phyloP scores from a whole-genome alignment of 495 filamentous ascomycete species.

The Aspergillus baeticus region DNA sequence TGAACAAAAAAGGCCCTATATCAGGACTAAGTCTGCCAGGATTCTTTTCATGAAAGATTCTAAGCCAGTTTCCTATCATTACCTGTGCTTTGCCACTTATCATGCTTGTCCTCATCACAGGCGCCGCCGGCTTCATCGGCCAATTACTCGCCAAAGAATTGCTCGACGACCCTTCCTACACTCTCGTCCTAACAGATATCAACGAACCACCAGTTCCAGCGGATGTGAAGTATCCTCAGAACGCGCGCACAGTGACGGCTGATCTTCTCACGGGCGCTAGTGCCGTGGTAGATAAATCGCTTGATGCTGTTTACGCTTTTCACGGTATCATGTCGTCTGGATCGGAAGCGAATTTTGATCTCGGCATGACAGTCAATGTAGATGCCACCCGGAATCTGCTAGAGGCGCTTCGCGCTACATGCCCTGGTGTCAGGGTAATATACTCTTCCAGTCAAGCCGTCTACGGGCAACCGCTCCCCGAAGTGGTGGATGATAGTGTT shows the following conservation, averaged over 20 bases:
- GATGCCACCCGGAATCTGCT: constrained; percentile 64
- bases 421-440: constrained; percentile 60
- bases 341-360: constrained; percentile 68
- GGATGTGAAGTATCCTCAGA: constrained; percentile 50
- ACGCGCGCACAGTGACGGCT: constrained; percentile 51
- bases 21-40: not conserved
- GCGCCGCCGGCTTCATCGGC: constrained; percentile 68
- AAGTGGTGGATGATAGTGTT: constrained; percentile 51
- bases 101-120: constrained; percentile 67
- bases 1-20: not conserved
- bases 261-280: constrained; percentile 56
- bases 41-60: not conserved
- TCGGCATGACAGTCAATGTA: constrained; percentile 69
- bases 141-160: constrained; percentile 61
- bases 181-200: constrained; percentile 61
- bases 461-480: constrained; percentile 53
- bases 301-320: constrained; percentile 69
- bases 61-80: not conserved
- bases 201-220: constrained; percentile 53
- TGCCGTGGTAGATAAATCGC: constrained; percentile 48
- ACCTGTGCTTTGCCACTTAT: not conserved
- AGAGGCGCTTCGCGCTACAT: constrained; percentile 52
- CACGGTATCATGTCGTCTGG: constrained; percentile 82
- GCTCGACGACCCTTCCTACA: constrained; percentile 53
- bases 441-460: constrained; percentile 60